These are phyloP conservation scores for Ocimum tenuiflorum DNA, from an alignment of 257 asterid species.

Conservation along the genomic window DNA sequence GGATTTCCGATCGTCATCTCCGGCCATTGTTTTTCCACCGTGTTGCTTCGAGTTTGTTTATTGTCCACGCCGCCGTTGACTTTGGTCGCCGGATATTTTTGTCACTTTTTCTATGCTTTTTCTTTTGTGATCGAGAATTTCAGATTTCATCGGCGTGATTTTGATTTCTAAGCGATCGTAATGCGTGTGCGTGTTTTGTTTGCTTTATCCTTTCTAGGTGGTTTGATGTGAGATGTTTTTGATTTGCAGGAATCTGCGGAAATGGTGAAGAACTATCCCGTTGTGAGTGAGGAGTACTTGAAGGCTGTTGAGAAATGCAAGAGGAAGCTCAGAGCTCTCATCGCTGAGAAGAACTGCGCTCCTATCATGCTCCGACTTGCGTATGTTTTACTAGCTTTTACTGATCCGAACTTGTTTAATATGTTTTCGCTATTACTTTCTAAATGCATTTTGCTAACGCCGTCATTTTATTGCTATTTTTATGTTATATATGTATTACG, in stretches of 20 bases:
- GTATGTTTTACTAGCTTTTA: slow-evolving; percentile 28
- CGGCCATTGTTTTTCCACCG: not conserved
- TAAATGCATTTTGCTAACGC: not conserved
- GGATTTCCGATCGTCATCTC: not conserved
- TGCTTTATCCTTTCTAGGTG: not conserved
- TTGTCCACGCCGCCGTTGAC: slow-evolving; percentile 13
- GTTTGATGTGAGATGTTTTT: not conserved
- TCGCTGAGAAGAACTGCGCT: slow-evolving; percentile 84
- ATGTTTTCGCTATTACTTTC: not conserved
- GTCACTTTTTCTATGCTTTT: not conserved
- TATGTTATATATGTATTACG: not conserved
- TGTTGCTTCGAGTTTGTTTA: not conserved
- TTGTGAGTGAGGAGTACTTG: slow-evolving; percentile 69
- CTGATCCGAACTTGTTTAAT: not conserved
- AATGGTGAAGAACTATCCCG: slow-evolving; percentile 81
- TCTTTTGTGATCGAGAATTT: not conserved
- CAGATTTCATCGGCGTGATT: not conserved
- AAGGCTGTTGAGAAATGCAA: slow-evolving; percentile 69
- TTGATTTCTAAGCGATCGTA: not conserved
- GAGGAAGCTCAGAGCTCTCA: slow-evolving; percentile 81
- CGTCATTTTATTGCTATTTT: not conserved
- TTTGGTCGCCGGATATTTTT: not conserved
- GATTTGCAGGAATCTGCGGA: slow-evolving; percentile 19
- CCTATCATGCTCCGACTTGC: slow-evolving; percentile 88
- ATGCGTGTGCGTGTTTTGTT: not conserved